Conservation (phyloP, 2,329 filamentous ascomycete genomes). For the Aspergillus pseudoglaucus region DNA sequence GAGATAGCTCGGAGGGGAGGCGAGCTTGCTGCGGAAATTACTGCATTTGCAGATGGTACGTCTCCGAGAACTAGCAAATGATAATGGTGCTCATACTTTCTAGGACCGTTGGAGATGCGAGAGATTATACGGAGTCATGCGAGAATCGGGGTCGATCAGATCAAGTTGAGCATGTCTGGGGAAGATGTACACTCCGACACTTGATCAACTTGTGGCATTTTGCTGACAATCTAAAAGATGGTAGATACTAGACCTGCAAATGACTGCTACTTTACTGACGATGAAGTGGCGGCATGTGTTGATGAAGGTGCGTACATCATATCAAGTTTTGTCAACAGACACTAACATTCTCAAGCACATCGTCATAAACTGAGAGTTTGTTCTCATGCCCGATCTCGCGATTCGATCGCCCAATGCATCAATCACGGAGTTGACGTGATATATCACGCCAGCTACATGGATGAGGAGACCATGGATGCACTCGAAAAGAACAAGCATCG, state of each 20-base stretch:
- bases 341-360: slow-evolving; percentile 25
- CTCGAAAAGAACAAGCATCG: slow-evolving; percentile 22
- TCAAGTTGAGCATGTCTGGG: slow-evolving; percentile 42
- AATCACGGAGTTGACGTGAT: slow-evolving; percentile 44
- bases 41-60: slow-evolving; percentile 35
- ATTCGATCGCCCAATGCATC: slow-evolving; percentile 40
- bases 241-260: slow-evolving; percentile 30
- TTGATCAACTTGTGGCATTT: too few relatives aligned
- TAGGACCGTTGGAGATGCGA: slow-evolving; percentile 33
- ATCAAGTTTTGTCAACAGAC: too few relatives aligned
- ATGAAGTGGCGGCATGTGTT: slow-evolving; percentile 44
- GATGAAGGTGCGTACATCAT: slow-evolving; percentile 25
- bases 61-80: too few relatives aligned
- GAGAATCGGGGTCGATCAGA: slow-evolving; percentile 37
- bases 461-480: slow-evolving; percentile 25
- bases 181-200: slow-evolving; percentile 17
- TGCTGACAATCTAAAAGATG: slow-evolving; percentile 12
- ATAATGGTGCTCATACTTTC: too few relatives aligned
- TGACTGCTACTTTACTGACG: slow-evolving; percentile 43
- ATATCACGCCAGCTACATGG: slow-evolving; percentile 43
- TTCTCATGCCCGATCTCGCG: slow-evolving; percentile 40
- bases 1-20: slow-evolving; percentile 44
- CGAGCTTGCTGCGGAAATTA: slow-evolving; percentile 39
- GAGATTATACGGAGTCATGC: slow-evolving; percentile 32
- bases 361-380: slow-evolving; percentile 24